These are phyloP conservation scores for Ceratocystis albifundus DNA, from an alignment of 2,329 filamentous ascomycete genomes.

Conservation along the genomic window DNA sequence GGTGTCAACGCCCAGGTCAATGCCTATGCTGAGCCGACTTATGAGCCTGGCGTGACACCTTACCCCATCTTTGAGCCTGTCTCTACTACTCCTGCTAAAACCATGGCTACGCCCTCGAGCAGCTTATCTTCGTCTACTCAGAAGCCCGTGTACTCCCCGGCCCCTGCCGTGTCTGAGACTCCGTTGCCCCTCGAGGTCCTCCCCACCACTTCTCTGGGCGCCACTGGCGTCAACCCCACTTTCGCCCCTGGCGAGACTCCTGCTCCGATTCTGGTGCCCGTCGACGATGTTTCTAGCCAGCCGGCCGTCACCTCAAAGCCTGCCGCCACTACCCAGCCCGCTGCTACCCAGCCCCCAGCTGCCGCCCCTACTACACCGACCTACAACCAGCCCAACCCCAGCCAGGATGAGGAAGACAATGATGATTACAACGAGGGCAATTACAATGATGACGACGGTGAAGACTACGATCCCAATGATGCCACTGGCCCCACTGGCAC, in stretches of 20 bases:
- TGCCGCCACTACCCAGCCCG: neutral
- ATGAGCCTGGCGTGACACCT: constrained; percentile 17
- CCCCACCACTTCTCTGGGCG: neutral
- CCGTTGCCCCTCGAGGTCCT: neutral
- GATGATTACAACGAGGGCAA: neutral
- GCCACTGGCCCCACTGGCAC: neutral
- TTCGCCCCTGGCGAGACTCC: constrained; percentile 17
- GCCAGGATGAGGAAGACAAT: neutral
- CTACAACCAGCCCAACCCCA: neutral
- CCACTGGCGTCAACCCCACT: constrained; percentile 7
- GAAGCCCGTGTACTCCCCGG: constrained; percentile 5
- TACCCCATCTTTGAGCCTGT: constrained; percentile 21
- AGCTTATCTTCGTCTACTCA: neutral
- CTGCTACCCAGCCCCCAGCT: neutral
- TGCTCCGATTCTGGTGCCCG: constrained; percentile 17
- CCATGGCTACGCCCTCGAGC: constrained; percentile 3
- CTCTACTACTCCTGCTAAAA: neutral
- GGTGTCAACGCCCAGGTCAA: constrained; percentile 7
- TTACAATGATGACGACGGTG: neutral
- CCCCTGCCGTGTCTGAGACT: neutral
- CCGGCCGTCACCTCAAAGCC: neutral
- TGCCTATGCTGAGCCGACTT: constrained; percentile 17
- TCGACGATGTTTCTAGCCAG: neutral
- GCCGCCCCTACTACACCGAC: neutral
- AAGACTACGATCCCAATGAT: neutral